These are phyloP conservation scores for Tuber calosporum DNA, from an alignment of 495 filamentous ascomycete species.

Conservation along the genomic window DNA sequence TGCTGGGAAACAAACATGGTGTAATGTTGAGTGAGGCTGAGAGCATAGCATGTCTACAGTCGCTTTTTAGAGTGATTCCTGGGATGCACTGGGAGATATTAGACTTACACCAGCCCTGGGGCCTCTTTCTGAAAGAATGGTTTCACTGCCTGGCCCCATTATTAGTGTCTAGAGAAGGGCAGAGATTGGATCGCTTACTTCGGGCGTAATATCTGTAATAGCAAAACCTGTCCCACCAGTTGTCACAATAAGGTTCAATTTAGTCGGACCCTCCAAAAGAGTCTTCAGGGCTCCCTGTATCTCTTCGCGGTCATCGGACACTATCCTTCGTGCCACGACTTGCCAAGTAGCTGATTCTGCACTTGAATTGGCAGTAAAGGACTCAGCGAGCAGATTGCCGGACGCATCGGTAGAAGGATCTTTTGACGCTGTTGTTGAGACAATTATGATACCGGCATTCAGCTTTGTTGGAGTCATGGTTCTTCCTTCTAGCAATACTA, in stretches of 20 bases:
- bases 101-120: conserved; percentile 69
- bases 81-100: background rate
- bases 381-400: conserved; percentile 55
- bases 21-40: conserved; percentile 75
- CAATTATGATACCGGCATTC: conserved; percentile 68
- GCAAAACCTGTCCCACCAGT: conserved; percentile 95
- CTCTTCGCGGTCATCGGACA: conserved; percentile 65
- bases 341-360: conserved; percentile 54
- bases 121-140: conserved; percentile 80
- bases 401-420: conserved; percentile 75
- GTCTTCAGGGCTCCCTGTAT: conserved; percentile 65
- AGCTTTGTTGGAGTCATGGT: conserved; percentile 42
- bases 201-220: conserved; percentile 77
- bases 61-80: background rate
- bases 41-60: conserved; percentile 78
- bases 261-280: conserved; percentile 60
- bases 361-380: conserved; percentile 58
- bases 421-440: conserved; percentile 85
- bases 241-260: conserved; percentile 69
- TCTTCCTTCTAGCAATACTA: background rate
- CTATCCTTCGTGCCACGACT: conserved; percentile 60
- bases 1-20: conserved; percentile 59
- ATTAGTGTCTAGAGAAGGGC: conserved; percentile 3
- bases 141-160: conserved; percentile 59
- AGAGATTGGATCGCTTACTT: conserved; percentile 51